phyloP scores from a whole-genome alignment of 106 monocot genomes.

The Apostasia shenzhenica region DNA sequence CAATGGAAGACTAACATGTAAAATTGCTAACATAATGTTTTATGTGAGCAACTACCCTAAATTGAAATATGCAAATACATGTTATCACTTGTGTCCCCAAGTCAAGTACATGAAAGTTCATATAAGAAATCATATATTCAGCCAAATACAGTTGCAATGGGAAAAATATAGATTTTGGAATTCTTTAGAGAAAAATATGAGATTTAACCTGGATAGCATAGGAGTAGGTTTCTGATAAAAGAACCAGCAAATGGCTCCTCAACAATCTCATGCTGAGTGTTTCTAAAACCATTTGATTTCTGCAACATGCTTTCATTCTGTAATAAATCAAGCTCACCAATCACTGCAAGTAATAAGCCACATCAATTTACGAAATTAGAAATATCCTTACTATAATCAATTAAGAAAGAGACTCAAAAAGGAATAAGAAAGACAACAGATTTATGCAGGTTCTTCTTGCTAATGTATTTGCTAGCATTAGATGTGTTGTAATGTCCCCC shows the following conservation, averaged over 20 bases:
- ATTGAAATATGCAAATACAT: no score
- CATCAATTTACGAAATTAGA: background rate
- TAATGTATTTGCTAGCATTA: no score
- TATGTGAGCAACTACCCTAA: no score
- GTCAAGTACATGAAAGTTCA: no score
- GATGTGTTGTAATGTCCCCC: no score
- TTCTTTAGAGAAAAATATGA: background rate
- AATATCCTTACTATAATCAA: background rate
- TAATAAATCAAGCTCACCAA: slow-evolving; percentile 23
- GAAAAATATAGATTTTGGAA: no score
- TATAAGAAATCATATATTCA: background rate
- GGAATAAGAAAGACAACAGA: no score
- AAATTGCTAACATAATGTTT: no score
- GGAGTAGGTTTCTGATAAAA: slow-evolving; percentile 49
- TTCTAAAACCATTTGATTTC: slow-evolving; percentile 17
- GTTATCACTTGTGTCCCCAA: no score
- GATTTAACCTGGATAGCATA: slow-evolving; percentile 48
- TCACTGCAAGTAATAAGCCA: slow-evolving; percentile 18
- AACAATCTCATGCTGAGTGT: slow-evolving; percentile 12
- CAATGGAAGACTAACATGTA: no score
- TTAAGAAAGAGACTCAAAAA: no score
- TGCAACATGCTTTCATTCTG: slow-evolving; percentile 10
- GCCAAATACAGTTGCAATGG: background rate
- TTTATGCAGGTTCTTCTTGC: no score
- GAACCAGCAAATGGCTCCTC: slow-evolving; percentile 42